phyloP scores from a whole-genome alignment of 345 rosid genomes.

The Lepidium africanum region DNA sequence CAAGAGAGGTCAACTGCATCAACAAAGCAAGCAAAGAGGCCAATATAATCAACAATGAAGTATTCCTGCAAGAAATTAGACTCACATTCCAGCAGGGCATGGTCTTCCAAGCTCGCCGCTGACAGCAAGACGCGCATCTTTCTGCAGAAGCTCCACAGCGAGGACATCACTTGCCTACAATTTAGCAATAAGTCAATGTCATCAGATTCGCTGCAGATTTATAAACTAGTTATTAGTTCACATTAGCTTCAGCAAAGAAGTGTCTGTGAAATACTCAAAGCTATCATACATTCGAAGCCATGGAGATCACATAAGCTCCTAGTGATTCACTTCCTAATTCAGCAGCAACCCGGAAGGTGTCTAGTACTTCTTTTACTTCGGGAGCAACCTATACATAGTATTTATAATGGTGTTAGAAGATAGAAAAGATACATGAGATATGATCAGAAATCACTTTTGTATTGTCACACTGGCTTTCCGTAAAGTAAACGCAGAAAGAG shows the following conservation, averaged over 20 bases:
- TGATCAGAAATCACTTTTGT: background rate
- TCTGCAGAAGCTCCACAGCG: constrained; percentile 95
- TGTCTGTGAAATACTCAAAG: background rate
- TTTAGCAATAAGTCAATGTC: constrained; percentile 15
- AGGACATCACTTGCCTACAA: constrained; percentile 92
- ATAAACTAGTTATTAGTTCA: background rate
- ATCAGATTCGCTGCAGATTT: background rate
- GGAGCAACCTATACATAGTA: constrained; percentile 46
- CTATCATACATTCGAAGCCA: constrained; percentile 86
- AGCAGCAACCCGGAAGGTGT: constrained; percentile 90
- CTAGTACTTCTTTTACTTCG: constrained; percentile 82
- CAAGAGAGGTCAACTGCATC: background rate
- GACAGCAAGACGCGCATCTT: constrained; percentile 84
- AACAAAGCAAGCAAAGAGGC: background rate
- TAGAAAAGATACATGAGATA: background rate
- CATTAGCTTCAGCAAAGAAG: background rate
- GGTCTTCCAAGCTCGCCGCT: constrained; percentile 79
- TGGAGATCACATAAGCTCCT: constrained; percentile 97
- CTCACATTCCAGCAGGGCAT: constrained; percentile 90
- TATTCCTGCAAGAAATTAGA: constrained; percentile 4
- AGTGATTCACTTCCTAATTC: constrained; percentile 91
- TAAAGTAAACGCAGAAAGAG: background rate
- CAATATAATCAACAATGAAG: background rate
- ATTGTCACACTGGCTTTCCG: background rate
- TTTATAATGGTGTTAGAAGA: background rate